Evolutionary conservation across 352 stramenopile genomes (phyloP).

Genomic region (Phytophthora megakarya): DNA sequence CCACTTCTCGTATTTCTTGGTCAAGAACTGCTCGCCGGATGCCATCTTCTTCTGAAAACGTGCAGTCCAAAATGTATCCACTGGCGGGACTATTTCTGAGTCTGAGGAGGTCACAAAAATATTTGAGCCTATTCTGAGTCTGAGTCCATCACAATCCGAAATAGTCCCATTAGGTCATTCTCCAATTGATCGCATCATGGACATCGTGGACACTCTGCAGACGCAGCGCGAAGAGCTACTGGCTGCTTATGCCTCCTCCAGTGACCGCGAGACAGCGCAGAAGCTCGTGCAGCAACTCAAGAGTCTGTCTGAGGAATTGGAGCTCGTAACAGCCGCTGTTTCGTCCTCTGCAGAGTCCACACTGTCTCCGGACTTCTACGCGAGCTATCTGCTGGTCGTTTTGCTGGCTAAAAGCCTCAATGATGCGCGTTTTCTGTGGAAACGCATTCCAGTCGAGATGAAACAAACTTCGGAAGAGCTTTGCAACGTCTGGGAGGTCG

Average conservation of each 20-base stretch:
- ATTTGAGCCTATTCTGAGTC: too few relatives aligned
- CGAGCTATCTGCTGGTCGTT: constrained; percentile 56
- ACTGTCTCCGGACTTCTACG: constrained; percentile 62
- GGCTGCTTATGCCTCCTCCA: constrained; percentile 18
- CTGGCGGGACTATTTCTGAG: constrained; percentile 8
- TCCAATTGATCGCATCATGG: constrained; percentile 35
- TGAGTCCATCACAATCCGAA: background rate
- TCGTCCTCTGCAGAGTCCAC: constrained; percentile 33
- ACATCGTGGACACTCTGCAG: constrained; percentile 54
- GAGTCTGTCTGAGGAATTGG: constrained; percentile 53
- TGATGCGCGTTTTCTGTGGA: constrained; percentile 78
- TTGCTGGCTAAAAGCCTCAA: constrained; percentile 63
- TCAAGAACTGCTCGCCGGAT: constrained; percentile 74
- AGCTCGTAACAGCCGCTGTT: constrained; percentile 53
- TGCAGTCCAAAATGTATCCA: constrained; percentile 6
- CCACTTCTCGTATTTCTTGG: constrained; percentile 91
- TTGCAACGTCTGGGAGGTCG: constrained; percentile 59
- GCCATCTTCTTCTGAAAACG: constrained; percentile 31
- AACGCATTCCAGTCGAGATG: constrained; percentile 50
- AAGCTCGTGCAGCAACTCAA: constrained; percentile 43
- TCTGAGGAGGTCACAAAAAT: too few relatives aligned
- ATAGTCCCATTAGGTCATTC: background rate
- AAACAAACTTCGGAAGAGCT: constrained; percentile 55
- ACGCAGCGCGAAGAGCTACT: constrained; percentile 49
- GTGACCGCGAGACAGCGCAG: constrained; percentile 21